Conservation (phyloP, 306 rosid genomes). For the Gastrolobium villosum region DNA sequence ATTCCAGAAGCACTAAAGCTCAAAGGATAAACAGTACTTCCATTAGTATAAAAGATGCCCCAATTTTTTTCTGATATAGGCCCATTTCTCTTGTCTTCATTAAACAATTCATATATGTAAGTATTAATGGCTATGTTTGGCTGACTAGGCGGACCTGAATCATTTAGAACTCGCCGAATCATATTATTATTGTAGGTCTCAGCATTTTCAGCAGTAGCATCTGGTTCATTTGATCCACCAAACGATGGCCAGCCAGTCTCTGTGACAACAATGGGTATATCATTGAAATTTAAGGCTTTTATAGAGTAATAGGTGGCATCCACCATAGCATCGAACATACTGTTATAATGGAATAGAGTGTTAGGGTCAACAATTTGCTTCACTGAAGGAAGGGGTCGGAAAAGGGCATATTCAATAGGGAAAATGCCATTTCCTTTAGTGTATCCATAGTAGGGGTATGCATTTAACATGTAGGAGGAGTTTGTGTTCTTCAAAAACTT, state of each 20-base stretch:
- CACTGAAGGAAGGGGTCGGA: slow-evolving; percentile 83
- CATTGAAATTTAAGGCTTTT: slow-evolving; percentile 74
- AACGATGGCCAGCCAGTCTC: slow-evolving; percentile 97
- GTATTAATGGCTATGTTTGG: slow-evolving; percentile 76
- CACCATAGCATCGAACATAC: slow-evolving; percentile 99
- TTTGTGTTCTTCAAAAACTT: slow-evolving; percentile 84
- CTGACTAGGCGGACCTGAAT: slow-evolving; percentile 95
- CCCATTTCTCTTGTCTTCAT: slow-evolving; percentile 93
- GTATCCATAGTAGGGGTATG: slow-evolving; percentile 89
- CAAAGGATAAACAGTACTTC: slow-evolving; percentile 78
- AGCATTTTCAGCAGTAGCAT: slow-evolving; percentile 83
- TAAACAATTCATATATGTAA: slow-evolving; percentile 86
- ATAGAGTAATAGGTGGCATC: slow-evolving; percentile 94
- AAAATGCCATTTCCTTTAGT: slow-evolving; percentile 83
- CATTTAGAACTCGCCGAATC: slow-evolving; percentile 80
- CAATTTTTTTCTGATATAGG: slow-evolving; percentile 82
- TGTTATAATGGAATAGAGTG: slow-evolving; percentile 87
- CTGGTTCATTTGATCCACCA: slow-evolving; percentile 92
- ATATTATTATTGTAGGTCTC: slow-evolving; percentile 76
- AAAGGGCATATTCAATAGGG: slow-evolving; percentile 96
- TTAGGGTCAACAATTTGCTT: slow-evolving; percentile 99
- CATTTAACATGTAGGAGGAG: slow-evolving; percentile 86
- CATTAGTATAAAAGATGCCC: slow-evolving; percentile 83
- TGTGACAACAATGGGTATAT: slow-evolving; percentile 82
- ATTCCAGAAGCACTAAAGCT: slow-evolving; percentile 64